A percentile compares a stretch with the other conserved stretches of the same genome.
phyloP scores from a whole-genome alignment of 1,139 yeast species.

The Debaryomyces nepalensis region DNA sequence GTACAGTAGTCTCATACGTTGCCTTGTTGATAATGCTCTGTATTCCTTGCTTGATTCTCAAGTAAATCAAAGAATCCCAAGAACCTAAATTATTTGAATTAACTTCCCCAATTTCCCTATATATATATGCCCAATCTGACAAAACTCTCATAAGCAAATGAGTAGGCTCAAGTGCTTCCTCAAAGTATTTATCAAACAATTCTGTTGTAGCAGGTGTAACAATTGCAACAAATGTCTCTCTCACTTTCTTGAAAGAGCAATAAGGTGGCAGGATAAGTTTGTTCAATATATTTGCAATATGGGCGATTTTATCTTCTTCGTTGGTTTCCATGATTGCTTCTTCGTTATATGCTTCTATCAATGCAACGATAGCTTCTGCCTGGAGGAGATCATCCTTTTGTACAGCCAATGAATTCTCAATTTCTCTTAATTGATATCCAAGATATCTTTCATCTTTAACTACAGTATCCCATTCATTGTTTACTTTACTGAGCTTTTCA shows the following conservation, averaged over 20 bases:
- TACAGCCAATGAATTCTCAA: constrained; percentile 9
- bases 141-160: constrained; percentile 15
- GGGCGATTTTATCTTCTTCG: constrained; percentile 7
- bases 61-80: constrained; percentile 16
- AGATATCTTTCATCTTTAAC: constrained; percentile 26
- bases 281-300: constrained; percentile 8
- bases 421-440: constrained; percentile 23
- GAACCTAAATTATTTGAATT: constrained; percentile 1
- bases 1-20: constrained; percentile 11
- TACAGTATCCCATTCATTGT: constrained; percentile 23
- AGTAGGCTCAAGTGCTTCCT: constrained; percentile 6
- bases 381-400: constrained; percentile 5
- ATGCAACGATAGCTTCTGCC: neutral
- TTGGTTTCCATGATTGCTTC: neutral
- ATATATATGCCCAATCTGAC: constrained; percentile 22
- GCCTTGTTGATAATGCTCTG: constrained; percentile 6
- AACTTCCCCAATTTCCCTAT: constrained; percentile 17
- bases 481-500: constrained; percentile 20
- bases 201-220: constrained; percentile 10
- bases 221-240: constrained; percentile 17
- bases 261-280: constrained; percentile 2
- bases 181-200: constrained; percentile 18
- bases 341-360: constrained; percentile 6
- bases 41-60: constrained; percentile 10
- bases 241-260: constrained; percentile 8